Conservation (phyloP, 345 rosid genomes). For the Leavenworthia alabamica region DNA sequence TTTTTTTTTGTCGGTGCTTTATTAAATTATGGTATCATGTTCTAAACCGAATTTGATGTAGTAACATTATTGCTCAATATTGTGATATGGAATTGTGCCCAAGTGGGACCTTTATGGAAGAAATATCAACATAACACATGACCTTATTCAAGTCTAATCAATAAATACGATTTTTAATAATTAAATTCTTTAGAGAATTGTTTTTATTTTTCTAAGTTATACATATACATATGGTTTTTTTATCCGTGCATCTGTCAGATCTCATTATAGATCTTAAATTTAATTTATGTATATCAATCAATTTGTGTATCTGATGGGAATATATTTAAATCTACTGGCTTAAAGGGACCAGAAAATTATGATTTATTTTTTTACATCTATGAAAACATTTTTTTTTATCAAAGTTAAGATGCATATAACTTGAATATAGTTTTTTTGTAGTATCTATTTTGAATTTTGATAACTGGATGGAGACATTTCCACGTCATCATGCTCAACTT, state of each 20-base stretch:
- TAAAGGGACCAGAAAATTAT: too few species aligned
- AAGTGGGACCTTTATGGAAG: slow-evolving; percentile 10
- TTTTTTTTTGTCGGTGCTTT: slow-evolving; percentile 19
- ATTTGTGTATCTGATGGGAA: too few species aligned
- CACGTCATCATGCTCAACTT: background rate
- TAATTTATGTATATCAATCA: too few species aligned
- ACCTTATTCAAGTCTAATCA: slow-evolving; percentile 5
- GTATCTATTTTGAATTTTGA: background rate
- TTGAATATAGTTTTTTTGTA: background rate
- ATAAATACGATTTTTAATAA: background rate
- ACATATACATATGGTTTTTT: background rate
- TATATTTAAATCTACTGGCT: background rate
- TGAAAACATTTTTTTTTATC: background rate
- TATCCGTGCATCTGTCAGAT: too few species aligned
- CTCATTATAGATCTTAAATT: background rate
- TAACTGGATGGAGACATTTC: background rate
- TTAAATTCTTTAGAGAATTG: background rate
- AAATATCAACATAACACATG: slow-evolving; percentile 10
- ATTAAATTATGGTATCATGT: slow-evolving; percentile 22
- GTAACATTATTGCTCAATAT: slow-evolving; percentile 15
- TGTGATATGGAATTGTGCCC: slow-evolving; percentile 1
- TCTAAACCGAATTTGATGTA: slow-evolving; percentile 15
- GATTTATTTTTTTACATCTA: background rate
- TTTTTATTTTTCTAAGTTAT: background rate
- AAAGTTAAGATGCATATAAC: background rate